A percentile compares a stretch with the other conserved stretches of the same genome.
These are phyloP conservation scores for Lecanicillium sp. DNA, from an alignment of 2,329 filamentous ascomycete genomes.

Conservation along the genomic window DNA sequence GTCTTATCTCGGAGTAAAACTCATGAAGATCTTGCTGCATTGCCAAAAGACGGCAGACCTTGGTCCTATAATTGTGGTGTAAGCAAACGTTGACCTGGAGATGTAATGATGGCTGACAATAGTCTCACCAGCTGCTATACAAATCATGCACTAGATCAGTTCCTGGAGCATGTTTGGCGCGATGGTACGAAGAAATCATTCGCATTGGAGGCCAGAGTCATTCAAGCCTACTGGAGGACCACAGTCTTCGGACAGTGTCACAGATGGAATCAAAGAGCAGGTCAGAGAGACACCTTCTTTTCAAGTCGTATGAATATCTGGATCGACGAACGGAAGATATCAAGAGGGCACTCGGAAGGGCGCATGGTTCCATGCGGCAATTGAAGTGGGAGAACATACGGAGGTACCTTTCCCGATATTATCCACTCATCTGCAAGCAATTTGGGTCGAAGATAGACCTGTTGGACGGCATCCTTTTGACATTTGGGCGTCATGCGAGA, in stretches of 20 bases:
- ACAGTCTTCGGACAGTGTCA: conserved; percentile 3
- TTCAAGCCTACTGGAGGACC: conserved; percentile 1
- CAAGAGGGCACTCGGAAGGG: background rate
- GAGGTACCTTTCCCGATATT: background rate
- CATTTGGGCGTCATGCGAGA: conserved; percentile 3
- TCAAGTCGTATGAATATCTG: background rate
- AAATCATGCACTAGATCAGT: conserved; percentile 39
- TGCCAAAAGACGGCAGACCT: conserved; percentile 29
- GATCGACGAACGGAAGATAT: background rate
- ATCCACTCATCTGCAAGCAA: background rate
- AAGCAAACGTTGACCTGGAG: conserved; percentile 21
- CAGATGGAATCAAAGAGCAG: background rate
- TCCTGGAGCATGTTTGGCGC: conserved; percentile 49
- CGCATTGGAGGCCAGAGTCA: conserved; percentile 41
- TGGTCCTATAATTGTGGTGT: conserved; percentile 35
- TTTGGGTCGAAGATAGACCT: background rate
- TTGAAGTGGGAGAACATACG: conserved; percentile 1
- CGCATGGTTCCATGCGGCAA: background rate
- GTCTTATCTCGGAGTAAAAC: conserved; percentile 48
- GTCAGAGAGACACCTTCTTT: background rate
- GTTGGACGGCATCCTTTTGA: conserved; percentile 7
- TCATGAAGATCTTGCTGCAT: conserved; percentile 44
- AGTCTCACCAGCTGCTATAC: conserved; percentile 24
- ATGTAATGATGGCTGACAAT: conserved; percentile 17
- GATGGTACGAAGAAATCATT: conserved; percentile 39